Evolutionary conservation across 495 filamentous ascomycete genomes (phyloP), one percentile per base, ranked within the genome.

Genomic region (Oidiodendron maius): DNA sequence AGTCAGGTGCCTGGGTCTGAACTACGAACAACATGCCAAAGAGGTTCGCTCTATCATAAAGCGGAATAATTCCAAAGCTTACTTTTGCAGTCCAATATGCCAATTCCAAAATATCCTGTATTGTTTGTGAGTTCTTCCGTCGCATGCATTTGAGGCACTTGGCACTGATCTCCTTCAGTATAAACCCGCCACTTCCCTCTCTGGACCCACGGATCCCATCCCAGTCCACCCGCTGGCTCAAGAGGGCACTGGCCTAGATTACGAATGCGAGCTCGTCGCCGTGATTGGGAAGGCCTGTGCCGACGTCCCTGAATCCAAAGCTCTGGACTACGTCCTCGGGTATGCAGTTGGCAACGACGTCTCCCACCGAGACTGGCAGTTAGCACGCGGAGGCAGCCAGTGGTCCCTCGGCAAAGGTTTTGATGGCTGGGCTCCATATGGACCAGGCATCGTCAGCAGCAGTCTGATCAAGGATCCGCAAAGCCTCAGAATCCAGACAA

Each of bases 401-500:
- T 94, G 88, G 89, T 71, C 71, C 0, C 55, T 91, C 3, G 88
- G 88, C 1, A 95, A 95, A 63, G 83, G 87, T 2, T 93, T 89
- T 57, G 88, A 95, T 66, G 84, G 85, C 37, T 93, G 87, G 87
- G 88, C 87, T n/a, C 89, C 88, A 0, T 85, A 78, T 55, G 89
- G 89, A 2, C 89, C 89, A 12, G 87, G 84, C 0, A 89, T 93
- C 55, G 85, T 89, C 17, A 80, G 76, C 28, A 66, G 70, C 43
- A 65, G 63, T n/a, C 35, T 89, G 50, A 84, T 93, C 54, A 61
- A 69, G 26, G 80, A 91, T 59, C 87, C 87, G 0, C 84, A 88
- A 62, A 69, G 63, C 15, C 63, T 90, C 46, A 68, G 66, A 22
- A 89, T 91, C 38, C 66, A 64, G 36, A 87, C 83, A 0, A 81